Evolutionary conservation across 225 moss, liverwort and hornwort species (phyloP).

Genomic region (Polytrichum formosum): DNA sequence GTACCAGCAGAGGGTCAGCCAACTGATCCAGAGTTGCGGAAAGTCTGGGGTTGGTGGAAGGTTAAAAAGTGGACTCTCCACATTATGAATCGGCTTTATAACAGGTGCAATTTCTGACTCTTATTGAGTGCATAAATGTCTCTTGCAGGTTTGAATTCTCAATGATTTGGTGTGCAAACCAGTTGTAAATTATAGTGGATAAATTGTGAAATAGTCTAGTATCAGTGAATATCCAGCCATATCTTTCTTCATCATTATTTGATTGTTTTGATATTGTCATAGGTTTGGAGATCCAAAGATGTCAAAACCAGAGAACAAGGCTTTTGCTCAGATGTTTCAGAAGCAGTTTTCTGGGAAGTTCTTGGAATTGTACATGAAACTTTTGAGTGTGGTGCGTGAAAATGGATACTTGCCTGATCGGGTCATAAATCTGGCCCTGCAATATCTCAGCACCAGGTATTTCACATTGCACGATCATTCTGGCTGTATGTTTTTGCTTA

Average conservation of each 20-base stretch:
- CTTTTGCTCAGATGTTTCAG: constrained; percentile 99
- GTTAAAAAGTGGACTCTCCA: constrained; percentile 99
- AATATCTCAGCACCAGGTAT: constrained; percentile 94
- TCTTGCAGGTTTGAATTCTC: too few relatives aligned
- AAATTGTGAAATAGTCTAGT: not conserved
- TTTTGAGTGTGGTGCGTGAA: constrained; percentile 83
- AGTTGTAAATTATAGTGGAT: not conserved
- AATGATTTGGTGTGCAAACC: not conserved
- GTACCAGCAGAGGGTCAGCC: constrained; percentile 91
- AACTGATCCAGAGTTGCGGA: constrained; percentile 82
- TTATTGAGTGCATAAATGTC: too few relatives aligned
- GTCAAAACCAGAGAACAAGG: constrained; percentile 97
- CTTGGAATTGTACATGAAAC: constrained; percentile 92
- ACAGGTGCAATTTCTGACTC: constrained; percentile 41
- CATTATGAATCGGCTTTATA: constrained; percentile 96
- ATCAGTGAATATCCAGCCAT: not conserved
- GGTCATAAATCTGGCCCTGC: constrained; percentile 95
- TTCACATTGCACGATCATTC: too few relatives aligned
- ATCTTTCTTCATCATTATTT: not conserved
- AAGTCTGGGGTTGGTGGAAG: constrained; percentile 99
- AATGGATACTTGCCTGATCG: constrained; percentile 96
- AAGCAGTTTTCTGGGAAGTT: constrained; percentile 97
- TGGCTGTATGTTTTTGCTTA: too few relatives aligned
- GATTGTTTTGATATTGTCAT: constrained; percentile 13
- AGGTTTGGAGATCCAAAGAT: constrained; percentile 98